Evolutionary conservation across 495 filamentous ascomycete species (phyloP).

Genomic region (Penicillium flavigenum): DNA sequence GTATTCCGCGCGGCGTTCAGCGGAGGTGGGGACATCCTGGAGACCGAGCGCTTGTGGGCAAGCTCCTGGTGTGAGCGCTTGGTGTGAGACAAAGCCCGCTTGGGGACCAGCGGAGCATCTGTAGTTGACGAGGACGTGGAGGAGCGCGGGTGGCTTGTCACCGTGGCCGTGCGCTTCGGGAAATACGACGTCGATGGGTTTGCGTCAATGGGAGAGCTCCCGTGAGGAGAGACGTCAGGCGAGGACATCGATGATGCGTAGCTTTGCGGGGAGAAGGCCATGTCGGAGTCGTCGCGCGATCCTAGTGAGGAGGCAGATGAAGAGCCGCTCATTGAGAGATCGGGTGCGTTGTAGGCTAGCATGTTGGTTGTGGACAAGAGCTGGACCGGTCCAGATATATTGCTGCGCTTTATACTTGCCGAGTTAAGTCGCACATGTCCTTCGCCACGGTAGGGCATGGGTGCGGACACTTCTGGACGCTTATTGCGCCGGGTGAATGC

Average conservation of each 20-base stretch:
- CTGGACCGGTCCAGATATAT: conserved; percentile 86
- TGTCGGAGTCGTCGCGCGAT: conserved; percentile 63
- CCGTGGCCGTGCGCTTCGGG: conserved; percentile 48
- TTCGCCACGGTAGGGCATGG: conserved; percentile 49
- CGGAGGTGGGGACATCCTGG: conserved; percentile 47
- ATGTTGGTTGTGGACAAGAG: conserved; percentile 94
- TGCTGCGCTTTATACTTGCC: conserved; percentile 51
- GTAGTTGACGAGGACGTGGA: conserved; percentile 46
- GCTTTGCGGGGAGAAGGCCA: conserved; percentile 55
- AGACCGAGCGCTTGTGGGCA: conserved; percentile 65
- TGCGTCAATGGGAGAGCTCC: conserved; percentile 61
- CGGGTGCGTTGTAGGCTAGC: conserved; percentile 90
- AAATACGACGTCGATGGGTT: conserved; percentile 83
- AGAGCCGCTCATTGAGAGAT: conserved; percentile 49
- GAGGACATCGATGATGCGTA: conserved; percentile 62
- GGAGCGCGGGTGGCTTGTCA: conserved; percentile 43
- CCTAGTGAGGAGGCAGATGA: conserved; percentile 56
- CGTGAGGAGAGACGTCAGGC: conserved; percentile 68
- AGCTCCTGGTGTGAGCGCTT: conserved; percentile 71
- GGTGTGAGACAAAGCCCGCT: conserved; percentile 78
- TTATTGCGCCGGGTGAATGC: conserved; percentile 65
- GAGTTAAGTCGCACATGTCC: conserved; percentile 47
- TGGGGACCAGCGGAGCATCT: conserved; percentile 65
- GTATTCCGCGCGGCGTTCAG: conserved; percentile 37
- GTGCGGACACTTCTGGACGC: conserved; percentile 49